Base-by-base conservation (phyloP, 1,284 basidiomycete species). In the Cutaneotrichosporon cavernicola region DNA sequence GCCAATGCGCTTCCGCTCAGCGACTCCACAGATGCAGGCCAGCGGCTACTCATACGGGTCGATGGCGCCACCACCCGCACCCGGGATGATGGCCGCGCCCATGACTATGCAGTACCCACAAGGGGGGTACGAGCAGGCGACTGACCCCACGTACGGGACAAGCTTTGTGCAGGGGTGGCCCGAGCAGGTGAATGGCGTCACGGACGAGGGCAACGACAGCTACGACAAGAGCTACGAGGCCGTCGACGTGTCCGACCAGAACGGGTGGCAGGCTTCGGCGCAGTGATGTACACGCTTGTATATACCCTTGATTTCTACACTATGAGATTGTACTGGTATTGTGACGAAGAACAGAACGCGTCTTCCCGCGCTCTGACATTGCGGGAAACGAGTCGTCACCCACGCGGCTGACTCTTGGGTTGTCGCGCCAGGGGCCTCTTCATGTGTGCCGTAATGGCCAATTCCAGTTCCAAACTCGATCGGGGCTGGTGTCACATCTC, bases 1-100 rank as follows among this genome's bases (percentile, higher is more conserved):
- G 51, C 66, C 66, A 9, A 65, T 65, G 62, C 66, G 66, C 52
- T 68, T 63, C 66, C 66, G 66, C 32, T 68, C 66, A 2, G 64
- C 62, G 5, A 68, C 66, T 5, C 66, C 66, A 5, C 64, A 65
- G 57, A 63, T 66, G 59, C 58, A 60, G n/a, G 43, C 59, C 10
- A 22, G 55, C 7, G 38, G 18, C n/a, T 65, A 65, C 56, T 49
- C 47, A 13, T 68, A 68, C 36, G 66, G 66, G 56, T 64, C 62
- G 50, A 68, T 68, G 66, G 56, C 64, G 5, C 66, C 66, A 2
- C 66, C 66, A 16, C 66, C 66, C 6, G 61, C 66, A 16, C 66
- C 66, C 0, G 58, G 51, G 22, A 46, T 49, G 60, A 47, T 49
- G 43, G 18, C 18, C 6, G 16, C 34, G 22, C 30, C n/a, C 22